phyloP scores from a whole-genome alignment of 2,329 filamentous ascomycete species.

The Botrytis byssoidea region DNA sequence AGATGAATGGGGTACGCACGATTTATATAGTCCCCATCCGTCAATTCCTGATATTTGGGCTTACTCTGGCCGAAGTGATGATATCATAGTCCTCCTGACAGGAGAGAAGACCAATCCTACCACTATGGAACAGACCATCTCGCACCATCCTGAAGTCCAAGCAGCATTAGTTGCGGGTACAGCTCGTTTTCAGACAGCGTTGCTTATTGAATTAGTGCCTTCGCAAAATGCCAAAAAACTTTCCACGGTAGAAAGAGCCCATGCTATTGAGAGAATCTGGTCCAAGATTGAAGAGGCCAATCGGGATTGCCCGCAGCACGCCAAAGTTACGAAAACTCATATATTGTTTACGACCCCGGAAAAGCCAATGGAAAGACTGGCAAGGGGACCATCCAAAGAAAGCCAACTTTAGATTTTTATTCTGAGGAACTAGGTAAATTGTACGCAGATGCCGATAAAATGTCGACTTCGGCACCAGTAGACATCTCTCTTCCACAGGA shows the following conservation, averaged over 20 bases:
- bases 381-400: conserved; percentile 1
- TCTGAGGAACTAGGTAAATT: background rate
- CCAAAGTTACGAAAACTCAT: background rate
- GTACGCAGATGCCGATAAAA: background rate
- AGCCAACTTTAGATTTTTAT: background rate
- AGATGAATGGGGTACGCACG: background rate
- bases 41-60: background rate
- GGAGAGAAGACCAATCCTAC: background rate
- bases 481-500: no score
- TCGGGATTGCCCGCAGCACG: background rate
- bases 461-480: no score
- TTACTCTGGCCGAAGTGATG: background rate
- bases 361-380: background rate
- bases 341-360: background rate
- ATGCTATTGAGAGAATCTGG: no score
- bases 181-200: no score
- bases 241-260: no score
- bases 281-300: no score
- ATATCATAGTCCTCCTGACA: background rate
- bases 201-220: no score
- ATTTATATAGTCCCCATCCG: background rate
- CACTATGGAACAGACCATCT: background rate
- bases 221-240: no score
- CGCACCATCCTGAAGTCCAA: background rate
- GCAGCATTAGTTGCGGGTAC: background rate